Conservation (phyloP, 2,329 filamentous ascomycete genomes). For the Chalara sp. region DNA sequence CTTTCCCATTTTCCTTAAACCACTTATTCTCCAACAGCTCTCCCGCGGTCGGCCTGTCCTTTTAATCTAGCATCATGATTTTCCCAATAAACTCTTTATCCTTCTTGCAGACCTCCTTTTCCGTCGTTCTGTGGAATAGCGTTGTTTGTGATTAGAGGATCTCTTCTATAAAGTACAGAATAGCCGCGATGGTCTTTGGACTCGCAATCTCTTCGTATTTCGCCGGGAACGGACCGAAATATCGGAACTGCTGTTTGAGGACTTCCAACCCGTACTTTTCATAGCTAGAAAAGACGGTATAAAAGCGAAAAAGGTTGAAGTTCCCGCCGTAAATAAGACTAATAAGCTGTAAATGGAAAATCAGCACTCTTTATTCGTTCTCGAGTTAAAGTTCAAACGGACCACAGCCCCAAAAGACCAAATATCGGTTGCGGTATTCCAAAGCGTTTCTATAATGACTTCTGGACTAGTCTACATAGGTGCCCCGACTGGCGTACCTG, state of each 20-base stretch:
- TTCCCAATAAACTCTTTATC: constrained; percentile 6
- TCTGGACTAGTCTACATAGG: constrained; percentile 11
- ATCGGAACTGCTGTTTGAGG: constrained; percentile 7
- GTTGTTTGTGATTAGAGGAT: constrained; percentile 17
- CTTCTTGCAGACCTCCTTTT: not conserved
- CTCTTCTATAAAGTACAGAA: constrained; percentile 6
- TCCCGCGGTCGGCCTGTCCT: constrained; percentile 11
- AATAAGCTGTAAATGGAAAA: constrained; percentile 6
- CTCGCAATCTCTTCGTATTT: constrained; percentile 10
- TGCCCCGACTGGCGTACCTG: constrained; percentile 6
- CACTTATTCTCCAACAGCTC: constrained; percentile 13
- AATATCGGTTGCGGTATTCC: constrained; percentile 12
- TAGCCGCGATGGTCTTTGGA: constrained; percentile 3
- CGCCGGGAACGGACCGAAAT: constrained; percentile 5
- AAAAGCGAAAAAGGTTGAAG: constrained; percentile 9
- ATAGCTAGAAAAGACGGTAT: constrained; percentile 2
- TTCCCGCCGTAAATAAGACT: constrained; percentile 13
- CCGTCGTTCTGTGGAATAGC: constrained; percentile 19
- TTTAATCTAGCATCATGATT: constrained; percentile 16
- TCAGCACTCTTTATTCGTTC: not conserved
- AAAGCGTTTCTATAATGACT: constrained; percentile 6
- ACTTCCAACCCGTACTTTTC: constrained; percentile 12
- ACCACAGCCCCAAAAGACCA: constrained; percentile 13
- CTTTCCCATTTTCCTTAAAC: no score
- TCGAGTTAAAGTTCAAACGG: not conserved